These are phyloP conservation scores for Mrakia blollopis DNA, from an alignment of 768 basidiomycete species.

Conservation along the genomic window DNA sequence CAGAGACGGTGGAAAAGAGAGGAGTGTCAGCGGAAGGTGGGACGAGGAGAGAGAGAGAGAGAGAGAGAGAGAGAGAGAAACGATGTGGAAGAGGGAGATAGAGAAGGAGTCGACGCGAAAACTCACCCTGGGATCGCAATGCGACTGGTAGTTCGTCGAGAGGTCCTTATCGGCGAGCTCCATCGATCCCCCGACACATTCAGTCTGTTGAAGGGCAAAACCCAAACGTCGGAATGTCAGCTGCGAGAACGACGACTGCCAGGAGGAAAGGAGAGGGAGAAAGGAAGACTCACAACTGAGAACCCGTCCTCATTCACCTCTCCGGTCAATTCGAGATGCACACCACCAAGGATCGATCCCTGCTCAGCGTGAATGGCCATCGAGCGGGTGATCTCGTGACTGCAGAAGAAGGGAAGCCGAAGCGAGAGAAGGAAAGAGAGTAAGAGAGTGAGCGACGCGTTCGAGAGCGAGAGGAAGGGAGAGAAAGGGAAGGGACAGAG, in stretches of 20 bases:
- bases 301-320: constrained; percentile 85
- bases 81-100: too few species aligned
- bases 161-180: constrained; percentile 82
- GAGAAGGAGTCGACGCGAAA: too few species aligned
- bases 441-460: background rate
- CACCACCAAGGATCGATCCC: constrained; percentile 68
- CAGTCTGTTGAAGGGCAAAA: constrained; percentile 51
- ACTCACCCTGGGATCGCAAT: constrained; percentile 51
- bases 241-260: background rate
- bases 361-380: constrained; percentile 71
- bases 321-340: constrained; percentile 88
- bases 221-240: background rate
- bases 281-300: constrained; percentile 55
- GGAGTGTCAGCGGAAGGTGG: too few species aligned
- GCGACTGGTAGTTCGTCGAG: constrained; percentile 75
- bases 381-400: constrained; percentile 70
- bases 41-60: background rate
- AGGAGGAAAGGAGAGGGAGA: background rate
- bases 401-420: background rate
- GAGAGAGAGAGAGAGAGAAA: background rate
- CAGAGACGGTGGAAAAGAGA: background rate
- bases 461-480: too few species aligned
- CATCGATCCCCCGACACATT: constrained; percentile 96
- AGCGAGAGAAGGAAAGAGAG: background rate
- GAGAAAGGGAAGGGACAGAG: too few species aligned